Conservation (phyloP, 768 basidiomycete genomes). For the Asterophora lycoperdoides region DNA sequence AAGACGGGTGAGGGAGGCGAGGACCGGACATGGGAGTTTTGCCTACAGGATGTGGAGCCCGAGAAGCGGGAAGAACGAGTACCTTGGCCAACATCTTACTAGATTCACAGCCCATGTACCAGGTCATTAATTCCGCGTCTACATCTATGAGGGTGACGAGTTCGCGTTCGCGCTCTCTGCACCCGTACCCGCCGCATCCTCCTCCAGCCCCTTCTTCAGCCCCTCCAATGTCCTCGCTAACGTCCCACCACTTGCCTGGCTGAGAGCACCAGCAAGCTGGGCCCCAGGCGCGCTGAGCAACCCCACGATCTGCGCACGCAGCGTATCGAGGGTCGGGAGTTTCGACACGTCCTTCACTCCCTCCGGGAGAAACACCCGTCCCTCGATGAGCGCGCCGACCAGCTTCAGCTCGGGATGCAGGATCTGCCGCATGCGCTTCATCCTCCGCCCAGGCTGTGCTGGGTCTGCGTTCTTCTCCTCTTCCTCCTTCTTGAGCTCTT, state of each 20-base stretch:
- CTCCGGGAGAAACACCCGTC: constrained; percentile 57
- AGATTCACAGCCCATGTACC: not conserved
- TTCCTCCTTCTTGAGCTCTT: constrained; percentile 44
- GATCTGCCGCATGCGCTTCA: constrained; percentile 52
- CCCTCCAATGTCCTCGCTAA: constrained; percentile 74
- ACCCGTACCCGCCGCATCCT: constrained; percentile 16
- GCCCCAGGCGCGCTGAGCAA: constrained; percentile 70
- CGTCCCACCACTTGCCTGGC: constrained; percentile 63
- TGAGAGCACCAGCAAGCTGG: constrained; percentile 68
- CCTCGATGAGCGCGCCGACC: constrained; percentile 79
- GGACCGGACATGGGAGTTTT: constrained; percentile 91
- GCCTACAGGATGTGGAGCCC: constrained; percentile 29
- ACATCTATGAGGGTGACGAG: constrained; percentile 5
- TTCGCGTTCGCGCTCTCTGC: constrained; percentile 1
- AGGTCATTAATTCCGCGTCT: not conserved
- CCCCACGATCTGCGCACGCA: constrained; percentile 83
- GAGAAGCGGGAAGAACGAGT: not conserved
- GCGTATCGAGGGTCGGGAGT: constrained; percentile 71
- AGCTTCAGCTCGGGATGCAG: constrained; percentile 65
- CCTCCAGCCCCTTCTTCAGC: constrained; percentile 46
- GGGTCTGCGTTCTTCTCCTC: constrained; percentile 60
- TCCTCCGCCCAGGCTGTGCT: constrained; percentile 64
- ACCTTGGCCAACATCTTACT: too few species aligned
- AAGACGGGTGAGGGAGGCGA: constrained; percentile 72
- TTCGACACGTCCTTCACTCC: constrained; percentile 62